A percentile compares a stretch with the other conserved stretches of the same genome.
Evolutionary conservation across 352 stramenopile species (phyloP).

Genomic region (Phytophthora idaei): DNA sequence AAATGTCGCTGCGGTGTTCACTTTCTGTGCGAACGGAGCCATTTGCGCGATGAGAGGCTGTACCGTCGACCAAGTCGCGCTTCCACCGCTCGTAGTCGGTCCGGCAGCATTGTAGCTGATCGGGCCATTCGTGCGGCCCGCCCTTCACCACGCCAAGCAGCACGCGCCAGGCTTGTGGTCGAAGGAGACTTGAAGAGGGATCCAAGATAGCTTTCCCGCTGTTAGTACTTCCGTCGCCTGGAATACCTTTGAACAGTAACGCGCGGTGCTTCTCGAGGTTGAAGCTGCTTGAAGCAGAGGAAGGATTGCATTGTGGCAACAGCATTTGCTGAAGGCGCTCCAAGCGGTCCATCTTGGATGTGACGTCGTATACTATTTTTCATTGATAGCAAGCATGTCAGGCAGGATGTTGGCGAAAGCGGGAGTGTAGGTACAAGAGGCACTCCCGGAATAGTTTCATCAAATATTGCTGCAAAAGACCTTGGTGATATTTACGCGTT

Average conservation of each 20-base stretch:
- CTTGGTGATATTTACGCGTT: no score
- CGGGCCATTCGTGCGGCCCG: slow-evolving; percentile 18
- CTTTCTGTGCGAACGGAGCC: slow-evolving; percentile 18
- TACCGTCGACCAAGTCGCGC: slow-evolving; percentile 40
- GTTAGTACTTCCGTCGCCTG: neutral
- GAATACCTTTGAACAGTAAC: slow-evolving; percentile 27
- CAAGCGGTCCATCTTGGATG: slow-evolving; percentile 5
- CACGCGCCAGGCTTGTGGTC: slow-evolving; percentile 45
- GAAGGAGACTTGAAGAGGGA: slow-evolving; percentile 10
- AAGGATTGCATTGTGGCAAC: slow-evolving; percentile 1
- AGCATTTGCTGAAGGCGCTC: slow-evolving; percentile 17
- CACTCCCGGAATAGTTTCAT: neutral
- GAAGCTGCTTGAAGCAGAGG: slow-evolving; percentile 3
- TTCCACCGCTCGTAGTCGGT: slow-evolving; percentile 42
- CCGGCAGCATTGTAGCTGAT: slow-evolving; percentile 25
- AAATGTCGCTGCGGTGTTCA: slow-evolving; percentile 38
- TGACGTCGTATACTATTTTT: neutral
- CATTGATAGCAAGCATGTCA: neutral
- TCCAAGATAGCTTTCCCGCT: neutral
- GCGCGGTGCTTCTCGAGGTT: slow-evolving; percentile 31
- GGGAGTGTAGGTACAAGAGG: no score
- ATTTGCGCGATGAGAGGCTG: slow-evolving; percentile 13
- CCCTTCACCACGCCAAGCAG: slow-evolving; percentile 47
- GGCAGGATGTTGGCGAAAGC: no score
- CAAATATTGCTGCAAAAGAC: no score